Evolutionary conservation across 2,329 filamentous ascomycete genomes (phyloP), one percentile per base, ranked within the genome.

Genomic region (Clonostachys rhizophaga): DNA sequence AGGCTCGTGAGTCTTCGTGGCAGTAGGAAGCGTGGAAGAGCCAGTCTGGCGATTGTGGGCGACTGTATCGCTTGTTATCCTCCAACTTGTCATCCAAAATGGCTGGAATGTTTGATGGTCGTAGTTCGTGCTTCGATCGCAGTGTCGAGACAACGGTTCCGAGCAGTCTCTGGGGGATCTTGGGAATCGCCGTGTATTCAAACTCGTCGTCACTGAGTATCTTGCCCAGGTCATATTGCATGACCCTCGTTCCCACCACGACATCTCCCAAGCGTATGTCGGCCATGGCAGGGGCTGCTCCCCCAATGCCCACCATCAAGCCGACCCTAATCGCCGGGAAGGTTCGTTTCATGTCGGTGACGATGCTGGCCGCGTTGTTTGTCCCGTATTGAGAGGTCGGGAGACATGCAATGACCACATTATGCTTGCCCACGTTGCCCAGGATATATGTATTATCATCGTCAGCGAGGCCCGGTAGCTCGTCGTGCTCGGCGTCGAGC

Each of bases 401-500:
- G 2, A 62, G 8, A 5, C 58, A 60, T 1, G 55, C 56, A n/a
- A 62, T 53, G 6, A 57, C 60, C 14, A 62, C 24, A 2, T 62
- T 58, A 34, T 63, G 60, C 0, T 41, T 14, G 0, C 20, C 18
- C 1, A 64, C 55, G 4, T 41, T 52, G 0, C 61, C 61, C 0
- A 64, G 30, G 0, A 18, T 44, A 16, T 63, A 64, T 2, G 45
- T 18, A n/a, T 62, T 63, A 14, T 10, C 49, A 11, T 63, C 58
- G 49, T 50, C 18, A 16, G 14, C 1, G 0, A 30, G 10, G 6
- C 16, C 5, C 5, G 46, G 33, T 3, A 52, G n/a, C 6, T 34
- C 11, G 2, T 40, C 2, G 11, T 64, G 55, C 7, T 33, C 17
- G 6, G 58, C 48, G 14, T 66, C 60, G 0, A 65, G 52, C 52